phyloP scores from a whole-genome alignment of 2,329 filamentous ascomycete species.

The Colletotrichum eleusines region DNA sequence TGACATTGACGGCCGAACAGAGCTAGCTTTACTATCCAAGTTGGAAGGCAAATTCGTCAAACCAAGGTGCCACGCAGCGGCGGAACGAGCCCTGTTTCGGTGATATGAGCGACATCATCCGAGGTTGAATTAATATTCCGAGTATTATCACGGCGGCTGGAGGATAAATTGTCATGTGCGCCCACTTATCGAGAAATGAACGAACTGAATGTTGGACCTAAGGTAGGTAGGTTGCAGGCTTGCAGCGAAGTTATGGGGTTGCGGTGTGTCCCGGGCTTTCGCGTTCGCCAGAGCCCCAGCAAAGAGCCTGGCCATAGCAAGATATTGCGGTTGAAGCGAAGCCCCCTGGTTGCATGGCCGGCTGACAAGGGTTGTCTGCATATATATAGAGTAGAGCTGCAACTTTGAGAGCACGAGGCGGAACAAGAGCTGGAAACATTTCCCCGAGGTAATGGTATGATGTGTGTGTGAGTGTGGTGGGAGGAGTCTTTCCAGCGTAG shows the following conservation, averaged over 20 bases:
- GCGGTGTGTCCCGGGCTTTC: neutral
- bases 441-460: slow-evolving; percentile 14
- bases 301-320: slow-evolving; percentile 1
- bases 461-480: slow-evolving; percentile 1
- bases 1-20: slow-evolving; percentile 5
- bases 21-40: neutral
- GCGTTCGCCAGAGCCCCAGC: slow-evolving; percentile 7
- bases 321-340: slow-evolving; percentile 26
- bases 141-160: neutral
- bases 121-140: neutral
- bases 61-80: slow-evolving; percentile 3
- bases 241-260: slow-evolving; percentile 11
- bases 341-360: neutral
- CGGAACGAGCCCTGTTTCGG: neutral
- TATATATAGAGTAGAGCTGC: neutral
- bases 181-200: slow-evolving; percentile 4
- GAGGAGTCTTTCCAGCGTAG: neutral
- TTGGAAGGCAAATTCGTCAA: neutral
- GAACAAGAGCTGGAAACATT: slow-evolving; percentile 22
- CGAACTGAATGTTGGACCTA: slow-evolving; percentile 1
- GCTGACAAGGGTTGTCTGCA: slow-evolving; percentile 1
- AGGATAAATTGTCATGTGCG: slow-evolving; percentile 3
- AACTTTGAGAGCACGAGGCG: slow-evolving; percentile 17
- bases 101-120: neutral
- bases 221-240: too few species aligned